Evolutionary conservation across 768 basidiomycete species (phyloP), one percentile per base, ranked within the genome.

Genomic region (Leucosporidium yakuticum): DNA sequence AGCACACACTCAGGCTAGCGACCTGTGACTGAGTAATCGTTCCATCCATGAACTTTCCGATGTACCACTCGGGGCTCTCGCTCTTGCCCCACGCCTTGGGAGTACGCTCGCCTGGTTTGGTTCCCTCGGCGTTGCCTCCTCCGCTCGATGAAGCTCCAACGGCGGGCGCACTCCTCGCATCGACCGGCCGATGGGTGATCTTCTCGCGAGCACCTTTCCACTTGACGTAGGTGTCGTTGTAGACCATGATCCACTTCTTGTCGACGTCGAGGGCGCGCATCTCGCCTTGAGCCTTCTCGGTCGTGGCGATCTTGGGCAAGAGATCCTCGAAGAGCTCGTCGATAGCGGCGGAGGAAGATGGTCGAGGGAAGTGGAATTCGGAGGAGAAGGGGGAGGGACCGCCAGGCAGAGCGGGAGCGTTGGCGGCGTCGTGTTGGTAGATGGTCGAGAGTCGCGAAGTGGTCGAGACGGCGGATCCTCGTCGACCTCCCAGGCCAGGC

Each of bases 191-290:
- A 32, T 86, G 85, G 64, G 86, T 85, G 69, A 86, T 84, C 73
- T 85, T 83, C 69, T 81, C 83, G 74, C 84, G 85, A 73, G 87
- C 86, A 57, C 87, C 86, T 73, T 84, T 85, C 87, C 88, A 91
- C 53, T 88, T 84, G 62, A 88, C 82, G 63, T 88, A 87, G 74
- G 89, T 88, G 72, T 90, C 88, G 66, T 85, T 89, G 76, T 88
- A 84, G 9, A 99, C 88, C 76, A 98, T 85, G 71, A 83, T 82
- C 94, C 95, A 99, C 80, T 97, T 97, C 78, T 91, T 90, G 36
- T 91, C 88, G 29, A 89, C 83, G 21, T 84, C 74, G 65, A 90
- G 80, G 67, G 83, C 79, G 14, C 85, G 84, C 32, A 87, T 79
- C 31, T 85, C 84, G 21, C 63, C 66, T 6, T 47, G 34, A 11